A percentile compares a stretch with the other conserved stretches of the same genome.
phyloP scores from a whole-genome alignment of 345 rosid genomes.

The Nephelium lappaceum region DNA sequence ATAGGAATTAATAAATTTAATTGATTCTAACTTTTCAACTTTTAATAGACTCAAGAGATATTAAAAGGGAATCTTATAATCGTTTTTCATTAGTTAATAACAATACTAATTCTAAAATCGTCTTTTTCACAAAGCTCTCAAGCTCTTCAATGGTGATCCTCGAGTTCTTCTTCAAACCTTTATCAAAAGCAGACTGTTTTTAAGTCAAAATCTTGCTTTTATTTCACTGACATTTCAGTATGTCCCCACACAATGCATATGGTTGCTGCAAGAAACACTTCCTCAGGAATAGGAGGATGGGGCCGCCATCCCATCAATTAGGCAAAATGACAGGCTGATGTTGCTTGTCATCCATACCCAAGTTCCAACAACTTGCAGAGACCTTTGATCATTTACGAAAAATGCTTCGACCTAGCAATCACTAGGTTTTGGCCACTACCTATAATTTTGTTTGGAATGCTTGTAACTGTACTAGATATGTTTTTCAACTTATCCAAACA shows the following conservation, averaged over 20 bases:
- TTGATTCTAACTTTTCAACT: too few relatives aligned
- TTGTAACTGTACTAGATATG: neutral
- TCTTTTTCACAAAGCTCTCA: too few relatives aligned
- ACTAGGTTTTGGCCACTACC: neutral
- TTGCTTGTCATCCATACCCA: neutral
- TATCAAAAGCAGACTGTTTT: too few relatives aligned
- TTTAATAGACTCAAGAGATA: too few relatives aligned
- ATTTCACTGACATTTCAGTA: too few relatives aligned
- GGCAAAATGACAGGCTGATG: slow-evolving; percentile 14
- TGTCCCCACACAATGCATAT: neutral
- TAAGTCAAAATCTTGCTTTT: too few relatives aligned
- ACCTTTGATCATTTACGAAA: neutral
- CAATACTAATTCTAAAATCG: too few relatives aligned
- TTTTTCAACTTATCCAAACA: neutral
- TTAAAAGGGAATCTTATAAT: too few relatives aligned
- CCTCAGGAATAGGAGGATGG: neutral
- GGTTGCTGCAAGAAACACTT: neutral
- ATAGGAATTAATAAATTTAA: too few relatives aligned
- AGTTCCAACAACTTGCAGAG: slow-evolving; percentile 14
- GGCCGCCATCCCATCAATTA: neutral
- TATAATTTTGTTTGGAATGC: neutral
- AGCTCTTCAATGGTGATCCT: too few relatives aligned
- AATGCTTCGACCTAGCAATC: neutral
- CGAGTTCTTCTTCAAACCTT: too few relatives aligned
- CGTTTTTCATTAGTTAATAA: too few relatives aligned